phyloP scores from a whole-genome alignment of 495 filamentous ascomycete genomes.

The Aspergillus ellipticus region DNA sequence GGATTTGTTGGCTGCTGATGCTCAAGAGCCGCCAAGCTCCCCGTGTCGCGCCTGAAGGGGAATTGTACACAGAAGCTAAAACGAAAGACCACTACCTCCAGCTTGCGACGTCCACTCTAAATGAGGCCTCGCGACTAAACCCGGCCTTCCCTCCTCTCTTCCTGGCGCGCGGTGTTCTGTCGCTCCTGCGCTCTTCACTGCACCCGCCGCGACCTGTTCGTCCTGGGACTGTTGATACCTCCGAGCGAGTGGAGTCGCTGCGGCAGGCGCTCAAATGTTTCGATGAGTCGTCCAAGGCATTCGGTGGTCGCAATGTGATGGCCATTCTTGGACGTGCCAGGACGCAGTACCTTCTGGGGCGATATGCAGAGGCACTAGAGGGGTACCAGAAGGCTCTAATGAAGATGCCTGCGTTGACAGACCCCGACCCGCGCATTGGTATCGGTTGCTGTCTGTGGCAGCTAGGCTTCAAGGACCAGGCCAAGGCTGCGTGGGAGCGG shows the following conservation, averaged over 20 bases:
- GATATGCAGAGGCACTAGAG: conserved; percentile 75
- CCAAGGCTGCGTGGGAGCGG: conserved; percentile 84
- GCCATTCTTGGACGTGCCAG: conserved; percentile 82
- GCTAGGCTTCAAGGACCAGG: conserved; percentile 87
- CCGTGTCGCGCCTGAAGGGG: conserved; percentile 63
- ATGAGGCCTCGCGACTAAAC: conserved; percentile 91
- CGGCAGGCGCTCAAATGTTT: conserved; percentile 85
- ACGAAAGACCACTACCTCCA: conserved; percentile 93
- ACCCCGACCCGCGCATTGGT: conserved; percentile 92
- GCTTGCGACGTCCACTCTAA: conserved; percentile 81
- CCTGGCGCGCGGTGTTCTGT: conserved; percentile 86
- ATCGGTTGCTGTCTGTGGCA: conserved; percentile 96
- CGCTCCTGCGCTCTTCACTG: conserved; percentile 81
- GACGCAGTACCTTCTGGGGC: conserved; percentile 76
- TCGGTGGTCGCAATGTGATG: conserved; percentile 81
- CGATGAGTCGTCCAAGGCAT: conserved; percentile 83
- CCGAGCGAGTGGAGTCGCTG: conserved; percentile 74
- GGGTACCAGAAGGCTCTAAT: conserved; percentile 80
- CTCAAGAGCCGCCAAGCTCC: conserved; percentile 88
- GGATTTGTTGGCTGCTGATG: conserved; percentile 88
- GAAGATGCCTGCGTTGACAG: conserved; percentile 81
- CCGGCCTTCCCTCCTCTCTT: conserved; percentile 84
- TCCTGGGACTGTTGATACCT: conserved; percentile 59
- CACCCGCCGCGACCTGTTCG: conserved; percentile 64
- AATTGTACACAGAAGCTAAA: conserved; percentile 63